Evolutionary conservation across 2,329 filamentous ascomycete species (phyloP).

Genomic region (Scedosporium dehoogii): DNA sequence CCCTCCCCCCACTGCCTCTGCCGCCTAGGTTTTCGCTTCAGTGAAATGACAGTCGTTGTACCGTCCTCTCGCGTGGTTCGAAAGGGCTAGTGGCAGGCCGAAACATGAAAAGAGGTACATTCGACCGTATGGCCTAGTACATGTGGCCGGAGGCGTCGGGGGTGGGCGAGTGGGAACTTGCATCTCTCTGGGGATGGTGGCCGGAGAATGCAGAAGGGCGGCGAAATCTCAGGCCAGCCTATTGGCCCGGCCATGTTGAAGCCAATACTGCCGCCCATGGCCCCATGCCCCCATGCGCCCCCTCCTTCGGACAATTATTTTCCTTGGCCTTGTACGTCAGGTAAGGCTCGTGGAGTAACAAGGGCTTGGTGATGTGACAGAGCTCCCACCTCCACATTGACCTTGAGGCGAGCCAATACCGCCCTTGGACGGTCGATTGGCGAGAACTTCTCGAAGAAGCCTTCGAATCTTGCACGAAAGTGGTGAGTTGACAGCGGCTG

Average conservation of each 20-base stretch:
- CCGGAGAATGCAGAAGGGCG: neutral
- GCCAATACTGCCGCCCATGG: neutral
- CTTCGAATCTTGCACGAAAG: neutral
- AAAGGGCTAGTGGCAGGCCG: neutral
- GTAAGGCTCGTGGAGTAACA: neutral
- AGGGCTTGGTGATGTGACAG: neutral
- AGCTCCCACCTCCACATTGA: neutral
- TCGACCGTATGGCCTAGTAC: neutral
- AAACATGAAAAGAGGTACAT: neutral
- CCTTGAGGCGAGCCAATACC: neutral
- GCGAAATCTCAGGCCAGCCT: neutral
- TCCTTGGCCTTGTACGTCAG: neutral
- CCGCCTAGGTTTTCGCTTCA: neutral
- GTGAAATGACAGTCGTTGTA: neutral
- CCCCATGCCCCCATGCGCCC: neutral
- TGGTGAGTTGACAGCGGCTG: conserved; percentile 6
- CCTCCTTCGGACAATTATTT: conserved; percentile 2
- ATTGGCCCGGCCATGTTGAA: neutral
- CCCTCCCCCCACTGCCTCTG: neutral
- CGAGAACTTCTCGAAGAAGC: conserved; percentile 1
- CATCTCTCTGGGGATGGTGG: neutral
- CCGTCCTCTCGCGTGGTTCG: neutral
- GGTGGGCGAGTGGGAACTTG: neutral
- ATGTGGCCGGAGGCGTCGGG: conserved; percentile 1
- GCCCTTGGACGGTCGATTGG: neutral